Evolutionary conservation across 1,284 basidiomycete genomes (phyloP).

Genomic region (Sanghuangporus sanghuang): DNA sequence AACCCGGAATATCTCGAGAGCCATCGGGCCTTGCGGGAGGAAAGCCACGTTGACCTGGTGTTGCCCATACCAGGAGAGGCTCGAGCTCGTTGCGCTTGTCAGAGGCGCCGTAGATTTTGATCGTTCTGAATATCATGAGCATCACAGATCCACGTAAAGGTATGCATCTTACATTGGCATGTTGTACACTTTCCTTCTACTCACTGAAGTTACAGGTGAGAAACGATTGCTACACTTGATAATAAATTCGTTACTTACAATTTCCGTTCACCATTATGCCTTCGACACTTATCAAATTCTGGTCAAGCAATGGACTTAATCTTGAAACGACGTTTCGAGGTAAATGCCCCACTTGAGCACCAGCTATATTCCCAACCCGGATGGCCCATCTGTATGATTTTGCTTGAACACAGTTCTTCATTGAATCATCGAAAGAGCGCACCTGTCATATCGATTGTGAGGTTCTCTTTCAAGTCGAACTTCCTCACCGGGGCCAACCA

Average conservation of each 20-base stretch:
- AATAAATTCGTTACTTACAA: conserved; percentile 35
- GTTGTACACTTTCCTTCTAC: conserved; percentile 40
- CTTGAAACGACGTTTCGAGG: conserved; percentile 55
- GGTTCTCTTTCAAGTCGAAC: conserved; percentile 72
- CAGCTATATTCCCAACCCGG: conserved; percentile 71
- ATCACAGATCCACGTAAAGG: conserved; percentile 1
- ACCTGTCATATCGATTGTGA: conserved; percentile 62
- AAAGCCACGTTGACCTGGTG: conserved; percentile 60
- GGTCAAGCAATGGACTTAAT: conserved; percentile 70
- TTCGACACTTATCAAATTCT: conserved; percentile 58
- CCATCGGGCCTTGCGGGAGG: conserved; percentile 24
- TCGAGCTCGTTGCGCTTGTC: conserved; percentile 59
- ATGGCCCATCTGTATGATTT: conserved; percentile 56
- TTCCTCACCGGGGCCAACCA: conserved; percentile 75
- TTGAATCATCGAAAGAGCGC: conserved; percentile 19
- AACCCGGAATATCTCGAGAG: conserved; percentile 24
- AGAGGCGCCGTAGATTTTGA: conserved; percentile 67
- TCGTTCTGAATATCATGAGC: conserved; percentile 37
- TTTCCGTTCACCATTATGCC: conserved; percentile 74
- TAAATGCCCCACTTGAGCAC: conserved; percentile 75
- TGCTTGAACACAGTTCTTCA: background rate
- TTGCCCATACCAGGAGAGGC: conserved; percentile 68
- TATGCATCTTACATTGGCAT: conserved; percentile 48
- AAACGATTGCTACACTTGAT: background rate
- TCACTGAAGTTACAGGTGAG: conserved; percentile 31